Base-by-base conservation (phyloP, 768 basidiomycete genomes). In the Leccinum aurantiacum region DNA sequence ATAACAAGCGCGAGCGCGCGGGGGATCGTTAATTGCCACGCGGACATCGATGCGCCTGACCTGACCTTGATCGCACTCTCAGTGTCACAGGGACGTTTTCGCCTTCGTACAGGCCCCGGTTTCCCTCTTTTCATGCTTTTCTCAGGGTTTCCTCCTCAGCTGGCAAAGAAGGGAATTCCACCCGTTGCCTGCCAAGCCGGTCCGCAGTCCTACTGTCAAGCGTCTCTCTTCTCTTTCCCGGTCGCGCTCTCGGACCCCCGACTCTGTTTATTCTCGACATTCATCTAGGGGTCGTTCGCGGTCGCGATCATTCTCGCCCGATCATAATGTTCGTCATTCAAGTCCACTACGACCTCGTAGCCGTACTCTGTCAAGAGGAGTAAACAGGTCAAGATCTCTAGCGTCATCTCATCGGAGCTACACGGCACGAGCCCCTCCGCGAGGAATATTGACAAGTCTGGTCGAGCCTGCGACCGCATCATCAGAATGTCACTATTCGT, bases 261-360 rank as follows among this genome's bases (percentile, higher is more conserved):
- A 82, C 46, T 90, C 90, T n/a, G 80, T 79, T 61, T 83, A 82
- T 56, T 88, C 88, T 22, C 82, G 76, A 52, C 82, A 76, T 44
- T 89, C 88, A 24, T 87, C 86, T 50, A 79, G 82, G 49, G 85
- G 82, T 59, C 87, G 84, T 37, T 89, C 88, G 29, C 82, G 78
- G 48, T 88, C 90, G 17, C 79, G 78, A 41, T 86, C 84, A 37
- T 68, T 74, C 58, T 86, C 89, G 24, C 87, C 88, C 15, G 80
- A 78, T 49, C 76, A 78, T 19, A 86, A 86, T 68, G 82, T 80
- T 25, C 78, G 79, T 61, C 83, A 81, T 59, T 75, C 79, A 10
- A 87, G 83, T 69, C 82, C 80, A 52, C 71, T 71, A 48, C 72
- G 69, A 14, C 70, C 78, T 22, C 80, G 74, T 25, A 84, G 82